Base-by-base conservation (phyloP, 768 basidiomycete genomes). In the Amanita jacksonii region DNA sequence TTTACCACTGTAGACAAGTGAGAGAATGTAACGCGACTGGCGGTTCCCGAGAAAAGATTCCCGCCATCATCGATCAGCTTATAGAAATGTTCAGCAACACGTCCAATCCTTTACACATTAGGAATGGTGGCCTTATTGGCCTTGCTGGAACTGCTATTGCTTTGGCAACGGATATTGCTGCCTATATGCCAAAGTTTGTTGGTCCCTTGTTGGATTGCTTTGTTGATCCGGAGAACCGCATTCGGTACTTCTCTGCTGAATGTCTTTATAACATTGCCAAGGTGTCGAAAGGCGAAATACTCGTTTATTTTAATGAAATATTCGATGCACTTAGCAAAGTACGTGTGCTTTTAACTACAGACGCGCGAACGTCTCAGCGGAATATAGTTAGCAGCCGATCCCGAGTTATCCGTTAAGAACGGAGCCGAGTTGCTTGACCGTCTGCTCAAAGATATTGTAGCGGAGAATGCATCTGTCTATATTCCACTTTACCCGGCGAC, bases 281-380 rank as follows among this genome's bases (percentile, higher is more conserved):
- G 62, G 93, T 96, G 12, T 94, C 92, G 24, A 94, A 96, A 55
- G 96, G 94, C 30, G 94, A 97, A 62, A 83, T 98, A 24, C 67
- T 99, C 46, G 79, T 97, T 10, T 96, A 93, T 59, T 99, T 97
- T 68, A 99, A 99, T 57, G 91, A 93, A 46, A 90, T 98, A 44
- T 99, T 99, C 54, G 96, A 98, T 63, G 85, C 92, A 1, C 72
- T 98, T 49, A 92, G 89, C 71, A 98, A 97, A 72, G 94, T 93
- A 54, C 46, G 76, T 54, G 38, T 33, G 13, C 37, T 27, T 34
- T 18, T 15, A 42, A 20, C 42, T 43, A 38, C 30, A 43, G 31
- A 13, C 46, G 32, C 37, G 38, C n/a, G 41, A 39, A 15, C 43
- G 34, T 50, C 16, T 49, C 35, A 20, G 30, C 35, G 19, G 43